Conservation (phyloP, 805 yeast species). For the Yarrowia bubula region DNA sequence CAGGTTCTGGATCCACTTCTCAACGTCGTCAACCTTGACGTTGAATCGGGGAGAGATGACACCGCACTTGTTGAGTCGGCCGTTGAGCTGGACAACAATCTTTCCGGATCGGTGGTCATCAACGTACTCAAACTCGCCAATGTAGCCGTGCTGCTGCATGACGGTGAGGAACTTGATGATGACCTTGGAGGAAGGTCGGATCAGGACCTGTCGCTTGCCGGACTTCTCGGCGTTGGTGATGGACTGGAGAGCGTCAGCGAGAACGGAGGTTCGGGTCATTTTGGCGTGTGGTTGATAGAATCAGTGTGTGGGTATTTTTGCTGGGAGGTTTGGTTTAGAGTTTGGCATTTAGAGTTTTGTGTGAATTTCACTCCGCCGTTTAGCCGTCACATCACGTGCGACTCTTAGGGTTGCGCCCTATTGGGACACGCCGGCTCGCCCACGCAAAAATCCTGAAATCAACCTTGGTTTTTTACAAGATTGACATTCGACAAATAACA, state of each 20-base stretch:
- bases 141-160: slow-evolving; percentile 98
- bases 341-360: not conserved
- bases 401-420: not conserved
- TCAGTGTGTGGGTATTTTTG: not conserved
- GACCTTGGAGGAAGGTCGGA: slow-evolving; percentile 98
- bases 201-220: slow-evolving; percentile 97
- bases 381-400: slow-evolving; percentile 14
- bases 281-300: not conserved
- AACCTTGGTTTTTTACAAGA: slow-evolving; percentile 17
- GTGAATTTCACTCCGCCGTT: not conserved
- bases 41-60: slow-evolving; percentile 98
- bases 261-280: slow-evolving; percentile 98
- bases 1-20: slow-evolving; percentile 98
- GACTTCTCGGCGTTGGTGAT: slow-evolving; percentile 99
- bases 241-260: slow-evolving; percentile 97
- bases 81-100: slow-evolving; percentile 94
- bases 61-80: slow-evolving; percentile 98
- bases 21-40: slow-evolving; percentile 91
- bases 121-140: slow-evolving; percentile 96
- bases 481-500: slow-evolving; percentile 20
- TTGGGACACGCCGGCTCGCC: not conserved
- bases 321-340: not conserved
- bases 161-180: slow-evolving; percentile 95
- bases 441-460: slow-evolving; percentile 8
- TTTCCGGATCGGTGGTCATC: slow-evolving; percentile 99